Conservation (phyloP, 495 filamentous ascomycete genomes). For the Ascodesmis nigricans region DNA sequence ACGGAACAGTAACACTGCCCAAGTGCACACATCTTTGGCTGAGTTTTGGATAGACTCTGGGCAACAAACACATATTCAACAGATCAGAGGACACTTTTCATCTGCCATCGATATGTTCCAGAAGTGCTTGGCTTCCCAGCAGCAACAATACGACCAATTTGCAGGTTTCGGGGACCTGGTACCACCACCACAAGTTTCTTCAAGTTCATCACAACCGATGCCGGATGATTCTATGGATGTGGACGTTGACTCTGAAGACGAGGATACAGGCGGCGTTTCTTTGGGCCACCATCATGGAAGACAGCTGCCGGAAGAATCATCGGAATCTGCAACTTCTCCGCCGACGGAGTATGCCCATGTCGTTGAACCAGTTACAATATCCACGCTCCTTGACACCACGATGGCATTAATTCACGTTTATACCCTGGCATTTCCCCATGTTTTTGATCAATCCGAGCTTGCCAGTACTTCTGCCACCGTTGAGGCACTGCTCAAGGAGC, state of each 20-base stretch:
- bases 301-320: too few species aligned
- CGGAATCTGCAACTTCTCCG: too few species aligned
- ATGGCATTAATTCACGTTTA: too few species aligned
- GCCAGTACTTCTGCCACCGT: too few species aligned
- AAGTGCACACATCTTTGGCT: constrained; percentile 12
- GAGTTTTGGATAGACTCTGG: constrained; percentile 5
- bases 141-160: constrained; percentile 4
- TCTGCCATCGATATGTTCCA: constrained; percentile 11
- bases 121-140: constrained; percentile 10
- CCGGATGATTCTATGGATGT: not conserved
- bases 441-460: too few species aligned
- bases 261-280: constrained; percentile 8
- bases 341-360: too few species aligned
- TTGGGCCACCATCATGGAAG: too few species aligned
- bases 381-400: constrained; percentile 2
- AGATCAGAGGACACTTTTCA: too few species aligned
- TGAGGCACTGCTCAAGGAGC: too few species aligned
- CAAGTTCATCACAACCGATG: not conserved
- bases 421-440: too few species aligned
- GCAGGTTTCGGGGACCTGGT: too few species aligned
- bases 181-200: too few species aligned
- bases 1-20: constrained; percentile 16
- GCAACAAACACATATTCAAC: not conserved
- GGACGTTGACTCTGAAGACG: constrained; percentile 3
- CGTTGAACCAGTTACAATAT: not conserved